Conservation (phyloP, 1,284 basidiomycete species). For the Grifola frondosa region DNA sequence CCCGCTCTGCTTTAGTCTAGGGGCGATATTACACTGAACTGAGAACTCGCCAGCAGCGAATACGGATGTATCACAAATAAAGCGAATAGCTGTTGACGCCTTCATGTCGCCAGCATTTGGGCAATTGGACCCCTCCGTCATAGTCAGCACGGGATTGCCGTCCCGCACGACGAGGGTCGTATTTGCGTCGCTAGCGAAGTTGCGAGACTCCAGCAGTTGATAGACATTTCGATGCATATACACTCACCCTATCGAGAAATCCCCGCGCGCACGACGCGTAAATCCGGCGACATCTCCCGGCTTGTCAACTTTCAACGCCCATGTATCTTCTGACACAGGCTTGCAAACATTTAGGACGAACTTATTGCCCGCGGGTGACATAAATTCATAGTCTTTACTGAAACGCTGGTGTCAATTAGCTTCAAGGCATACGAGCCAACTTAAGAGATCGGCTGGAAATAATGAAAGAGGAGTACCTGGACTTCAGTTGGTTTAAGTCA, state of each 20-base stretch:
- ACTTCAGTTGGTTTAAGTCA: constrained; percentile 58
- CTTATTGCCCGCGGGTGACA: constrained; percentile 44
- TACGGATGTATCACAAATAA: constrained; percentile 60
- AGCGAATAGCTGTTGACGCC: constrained; percentile 63
- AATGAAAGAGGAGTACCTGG: constrained; percentile 40
- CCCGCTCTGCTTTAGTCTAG: too few relatives aligned
- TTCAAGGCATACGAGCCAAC: not conserved
- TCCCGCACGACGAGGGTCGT: constrained; percentile 55
- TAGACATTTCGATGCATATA: not conserved
- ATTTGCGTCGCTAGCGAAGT: constrained; percentile 50
- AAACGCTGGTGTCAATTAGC: constrained; percentile 22
- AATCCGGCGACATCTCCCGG: constrained; percentile 62
- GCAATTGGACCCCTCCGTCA: constrained; percentile 64
- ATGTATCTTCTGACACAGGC: constrained; percentile 52
- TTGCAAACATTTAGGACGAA: constrained; percentile 66
- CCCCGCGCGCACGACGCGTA: constrained; percentile 57
- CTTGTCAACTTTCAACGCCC: constrained; percentile 52
- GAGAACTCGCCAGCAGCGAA: too few relatives aligned
- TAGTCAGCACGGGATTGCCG: constrained; percentile 45
- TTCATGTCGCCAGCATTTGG: constrained; percentile 44
- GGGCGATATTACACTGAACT: too few relatives aligned
- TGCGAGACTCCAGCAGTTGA: too few relatives aligned
- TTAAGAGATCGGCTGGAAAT: not conserved
- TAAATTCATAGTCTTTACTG: constrained; percentile 64
- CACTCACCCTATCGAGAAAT: constrained; percentile 72